Percentiles rank a stretch among this genome's conserved stretches.
These are phyloP conservation scores for Logfia minima DNA, from an alignment of 129 eudicot genomes.

Conservation along the genomic window DNA sequence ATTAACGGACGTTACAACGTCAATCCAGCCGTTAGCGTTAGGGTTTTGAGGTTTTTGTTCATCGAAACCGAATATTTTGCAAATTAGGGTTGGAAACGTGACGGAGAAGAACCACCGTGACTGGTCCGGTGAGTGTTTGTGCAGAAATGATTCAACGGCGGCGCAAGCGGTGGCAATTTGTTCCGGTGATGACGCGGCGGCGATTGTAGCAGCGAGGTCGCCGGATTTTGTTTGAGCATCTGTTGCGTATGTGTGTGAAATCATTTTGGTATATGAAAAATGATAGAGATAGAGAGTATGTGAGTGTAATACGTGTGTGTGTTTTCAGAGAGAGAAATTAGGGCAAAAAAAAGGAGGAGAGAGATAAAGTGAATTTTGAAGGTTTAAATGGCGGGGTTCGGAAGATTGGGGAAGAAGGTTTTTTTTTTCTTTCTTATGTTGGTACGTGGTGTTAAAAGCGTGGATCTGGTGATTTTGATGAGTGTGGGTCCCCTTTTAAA, in stretches of 20 bases:
- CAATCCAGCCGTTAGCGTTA: slow-evolving; percentile 62
- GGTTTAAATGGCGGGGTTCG: slow-evolving; percentile 48
- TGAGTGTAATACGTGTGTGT: not conserved
- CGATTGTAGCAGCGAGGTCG: slow-evolving; percentile 63
- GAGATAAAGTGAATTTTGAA: slow-evolving; percentile 35
- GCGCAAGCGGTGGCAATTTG: slow-evolving; percentile 62
- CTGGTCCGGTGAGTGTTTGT: slow-evolving; percentile 70
- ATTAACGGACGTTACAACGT: slow-evolving; percentile 29
- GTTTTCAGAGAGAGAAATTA: slow-evolving; percentile 25
- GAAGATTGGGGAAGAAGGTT: slow-evolving; percentile 33
- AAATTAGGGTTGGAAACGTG: slow-evolving; percentile 84
- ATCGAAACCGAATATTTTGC: slow-evolving; percentile 72
- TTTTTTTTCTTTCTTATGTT: not conserved
- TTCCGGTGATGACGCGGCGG: slow-evolving; percentile 57
- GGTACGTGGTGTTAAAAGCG: slow-evolving; percentile 44
- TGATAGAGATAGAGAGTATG: slow-evolving; percentile 8
- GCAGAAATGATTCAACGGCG: slow-evolving; percentile 62
- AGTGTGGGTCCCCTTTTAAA: slow-evolving; percentile 16
- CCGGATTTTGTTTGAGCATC: slow-evolving; percentile 70
- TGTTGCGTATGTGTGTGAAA: slow-evolving; percentile 60
- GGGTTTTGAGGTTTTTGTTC: slow-evolving; percentile 40
- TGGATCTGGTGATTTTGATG: slow-evolving; percentile 24
- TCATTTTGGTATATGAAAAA: slow-evolving; percentile 36
- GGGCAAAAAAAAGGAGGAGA: slow-evolving; percentile 22
- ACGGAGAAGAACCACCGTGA: slow-evolving; percentile 83